Conservation (phyloP, 148 eudicot genomes). For the Diospyros lotus region DNA sequence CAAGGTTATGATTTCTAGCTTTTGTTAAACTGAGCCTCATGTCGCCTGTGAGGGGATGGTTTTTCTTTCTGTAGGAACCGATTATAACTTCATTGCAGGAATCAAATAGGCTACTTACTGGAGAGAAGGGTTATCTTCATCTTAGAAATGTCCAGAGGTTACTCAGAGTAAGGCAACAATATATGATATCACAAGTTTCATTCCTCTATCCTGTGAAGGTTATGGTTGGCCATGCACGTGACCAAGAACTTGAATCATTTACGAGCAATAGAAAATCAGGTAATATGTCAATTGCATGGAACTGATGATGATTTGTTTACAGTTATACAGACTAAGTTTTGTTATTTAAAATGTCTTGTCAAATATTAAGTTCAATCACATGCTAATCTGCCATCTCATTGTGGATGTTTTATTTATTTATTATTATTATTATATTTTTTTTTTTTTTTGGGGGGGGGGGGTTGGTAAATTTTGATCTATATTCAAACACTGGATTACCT, state of each 20-base stretch:
- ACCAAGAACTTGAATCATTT: constrained; percentile 94
- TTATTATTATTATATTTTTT: too few species aligned
- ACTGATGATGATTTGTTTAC: not conserved
- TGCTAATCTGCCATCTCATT: too few species aligned
- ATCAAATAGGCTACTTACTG: constrained; percentile 51
- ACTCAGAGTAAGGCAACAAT: constrained; percentile 80
- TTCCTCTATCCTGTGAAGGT: constrained; percentile 89
- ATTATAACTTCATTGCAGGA: constrained; percentile 46
- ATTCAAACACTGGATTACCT: too few species aligned
- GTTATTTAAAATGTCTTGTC: too few species aligned
- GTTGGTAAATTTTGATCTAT: too few species aligned
- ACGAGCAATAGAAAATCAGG: constrained; percentile 60
- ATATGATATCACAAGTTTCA: constrained; percentile 80
- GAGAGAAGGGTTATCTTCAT: constrained; percentile 65
- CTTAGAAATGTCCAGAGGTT: constrained; percentile 54
- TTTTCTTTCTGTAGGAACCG: not conserved
- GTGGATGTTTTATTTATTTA: too few species aligned
- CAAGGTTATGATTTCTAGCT: too few species aligned
- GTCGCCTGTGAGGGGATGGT: not conserved
- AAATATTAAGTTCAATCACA: too few species aligned
- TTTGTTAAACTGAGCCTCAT: too few species aligned
- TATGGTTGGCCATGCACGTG: constrained; percentile 55
- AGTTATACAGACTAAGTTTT: too few species aligned
- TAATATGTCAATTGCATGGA: constrained; percentile 16
- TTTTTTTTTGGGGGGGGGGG: too few species aligned